These are phyloP conservation scores for Pseudogymnoascus sp. DNA, from an alignment of 2,329 filamentous ascomycete species.

Conservation along the genomic window DNA sequence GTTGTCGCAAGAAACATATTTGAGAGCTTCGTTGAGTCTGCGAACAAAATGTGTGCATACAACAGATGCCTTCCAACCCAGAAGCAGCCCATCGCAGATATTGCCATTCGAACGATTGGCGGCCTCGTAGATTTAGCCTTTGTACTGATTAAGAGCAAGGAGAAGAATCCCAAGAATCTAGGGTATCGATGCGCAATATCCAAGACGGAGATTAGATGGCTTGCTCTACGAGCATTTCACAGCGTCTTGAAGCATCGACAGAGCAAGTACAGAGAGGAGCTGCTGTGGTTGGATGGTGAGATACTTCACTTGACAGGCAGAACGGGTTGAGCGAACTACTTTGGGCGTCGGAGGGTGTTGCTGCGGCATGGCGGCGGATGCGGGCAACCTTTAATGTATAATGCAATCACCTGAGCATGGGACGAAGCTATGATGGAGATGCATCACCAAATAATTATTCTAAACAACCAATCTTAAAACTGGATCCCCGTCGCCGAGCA, in stretches of 20 bases:
- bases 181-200: background rate
- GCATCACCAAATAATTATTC: too few relatives aligned
- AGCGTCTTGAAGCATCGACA: constrained; percentile 63
- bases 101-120: constrained; percentile 41
- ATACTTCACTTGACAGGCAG: constrained; percentile 16
- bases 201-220: constrained; percentile 14
- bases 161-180: constrained; percentile 10
- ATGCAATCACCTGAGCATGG: too few relatives aligned
- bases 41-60: constrained; percentile 64
- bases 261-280: constrained; percentile 53
- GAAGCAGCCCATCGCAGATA: constrained; percentile 45
- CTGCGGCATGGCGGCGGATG: too few relatives aligned
- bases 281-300: constrained; percentile 58
- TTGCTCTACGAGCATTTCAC: constrained; percentile 62
- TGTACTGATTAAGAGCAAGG: constrained; percentile 21
- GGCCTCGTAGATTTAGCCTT: constrained; percentile 20
- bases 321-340: too few relatives aligned
- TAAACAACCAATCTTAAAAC: background rate
- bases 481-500: background rate
- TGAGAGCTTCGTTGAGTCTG: constrained; percentile 67
- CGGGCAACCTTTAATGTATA: too few relatives aligned
- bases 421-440: too few relatives aligned
- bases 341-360: too few relatives aligned
- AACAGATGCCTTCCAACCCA: constrained; percentile 45
- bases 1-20: constrained; percentile 69